Percentiles rank a stretch among this genome's conserved stretches.
These are phyloP conservation scores for Pseudopithomyces chartarum DNA, from an alignment of 2,329 filamentous ascomycete genomes.

Conservation along the genomic window DNA sequence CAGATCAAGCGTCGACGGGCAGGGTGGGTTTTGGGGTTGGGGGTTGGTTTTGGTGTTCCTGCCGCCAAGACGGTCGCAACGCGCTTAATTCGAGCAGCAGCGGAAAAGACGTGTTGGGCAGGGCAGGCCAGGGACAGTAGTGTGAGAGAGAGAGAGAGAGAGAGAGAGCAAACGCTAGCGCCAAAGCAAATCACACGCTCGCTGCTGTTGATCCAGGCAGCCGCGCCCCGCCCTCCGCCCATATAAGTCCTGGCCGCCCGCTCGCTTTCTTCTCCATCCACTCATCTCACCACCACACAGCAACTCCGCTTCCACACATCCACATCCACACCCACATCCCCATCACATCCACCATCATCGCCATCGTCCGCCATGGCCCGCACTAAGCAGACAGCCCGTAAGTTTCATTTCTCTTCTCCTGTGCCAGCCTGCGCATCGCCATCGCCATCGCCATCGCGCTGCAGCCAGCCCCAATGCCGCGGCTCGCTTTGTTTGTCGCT, in stretches of 20 bases:
- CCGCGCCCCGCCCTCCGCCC: conserved; percentile 37
- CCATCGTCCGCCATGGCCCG: conserved; percentile 53
- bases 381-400: conserved; percentile 62
- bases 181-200: no score
- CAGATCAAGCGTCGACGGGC: conserved; percentile 7
- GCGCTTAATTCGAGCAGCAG: conserved; percentile 32
- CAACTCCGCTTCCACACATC: conserved; percentile 31
- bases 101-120: conserved; percentile 18
- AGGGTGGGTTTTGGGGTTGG: no score
- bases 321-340: conserved; percentile 27
- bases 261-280: conserved; percentile 44
- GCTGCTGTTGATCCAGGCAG: conserved; percentile 36
- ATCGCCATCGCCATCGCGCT: no score
- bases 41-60: background rate
- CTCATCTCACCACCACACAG: conserved; percentile 29
- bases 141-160: no score
- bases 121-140: conserved; percentile 5
- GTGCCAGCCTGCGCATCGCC: conserved; percentile 19
- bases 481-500: conserved; percentile 17
- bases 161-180: conserved; percentile 23
- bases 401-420: conserved; percentile 42
- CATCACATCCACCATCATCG: conserved; percentile 30
- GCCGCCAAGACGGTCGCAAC: conserved; percentile 25
- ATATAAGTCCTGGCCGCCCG: conserved; percentile 46
- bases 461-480: conserved; percentile 13